Conservation (phyloP, 108 stramenopile genomes). For the Hondaea fermentalgiana region DNA sequence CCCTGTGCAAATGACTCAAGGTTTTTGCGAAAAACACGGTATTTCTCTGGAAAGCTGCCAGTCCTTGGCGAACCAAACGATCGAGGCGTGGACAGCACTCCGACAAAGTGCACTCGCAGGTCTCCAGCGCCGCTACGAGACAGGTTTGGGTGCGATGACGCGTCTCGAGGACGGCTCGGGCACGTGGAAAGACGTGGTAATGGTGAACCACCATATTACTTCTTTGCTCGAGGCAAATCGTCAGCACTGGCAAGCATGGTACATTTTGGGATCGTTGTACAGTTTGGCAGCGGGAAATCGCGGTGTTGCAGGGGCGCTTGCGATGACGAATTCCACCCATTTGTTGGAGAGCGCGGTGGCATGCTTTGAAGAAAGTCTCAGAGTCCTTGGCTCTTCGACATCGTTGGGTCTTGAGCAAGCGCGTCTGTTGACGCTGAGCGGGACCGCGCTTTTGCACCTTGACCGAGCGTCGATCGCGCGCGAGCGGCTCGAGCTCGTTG, state of each 20-base stretch:
- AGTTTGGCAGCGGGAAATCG: neutral
- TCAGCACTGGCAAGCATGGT: neutral
- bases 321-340: neutral
- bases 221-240: neutral
- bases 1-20: neutral
- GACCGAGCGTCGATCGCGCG: neutral
- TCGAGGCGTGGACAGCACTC: neutral
- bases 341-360: neutral
- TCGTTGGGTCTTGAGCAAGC: neutral
- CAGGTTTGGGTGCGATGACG: neutral
- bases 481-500: neutral
- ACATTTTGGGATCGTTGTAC: neutral
- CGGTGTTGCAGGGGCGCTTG: neutral
- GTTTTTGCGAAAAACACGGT: neutral
- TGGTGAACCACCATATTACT: neutral
- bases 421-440: neutral
- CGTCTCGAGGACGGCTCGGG: neutral
- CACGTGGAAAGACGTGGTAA: neutral
- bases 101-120: neutral
- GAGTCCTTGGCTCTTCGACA: neutral
- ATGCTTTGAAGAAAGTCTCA: neutral
- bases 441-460: neutral
- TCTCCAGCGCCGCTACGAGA: neutral
- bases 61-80: neutral
- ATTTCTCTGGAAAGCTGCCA: neutral